Conservation (phyloP, 2,329 filamentous ascomycete genomes). For the Ceratocystis lukuohia region DNA sequence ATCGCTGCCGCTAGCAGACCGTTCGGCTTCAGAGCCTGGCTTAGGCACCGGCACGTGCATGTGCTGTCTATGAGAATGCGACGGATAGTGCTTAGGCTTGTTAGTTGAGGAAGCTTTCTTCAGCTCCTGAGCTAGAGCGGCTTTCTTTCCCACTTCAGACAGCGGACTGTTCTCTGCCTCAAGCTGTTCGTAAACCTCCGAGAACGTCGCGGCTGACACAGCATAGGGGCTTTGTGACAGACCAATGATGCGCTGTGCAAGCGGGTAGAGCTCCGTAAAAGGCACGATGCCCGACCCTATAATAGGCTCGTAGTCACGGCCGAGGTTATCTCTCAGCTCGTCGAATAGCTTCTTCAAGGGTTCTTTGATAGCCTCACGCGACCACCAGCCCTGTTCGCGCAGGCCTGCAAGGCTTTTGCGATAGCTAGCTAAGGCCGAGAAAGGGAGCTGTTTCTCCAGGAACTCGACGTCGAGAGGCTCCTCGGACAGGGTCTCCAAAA, state of each 20-base stretch:
- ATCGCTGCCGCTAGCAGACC: not conserved
- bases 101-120: conserved; percentile 1
- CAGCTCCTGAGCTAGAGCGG: not conserved
- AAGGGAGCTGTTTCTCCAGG: conserved; percentile 23
- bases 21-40: not conserved
- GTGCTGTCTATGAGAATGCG: conserved; percentile 10
- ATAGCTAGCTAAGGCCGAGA: conserved; percentile 14
- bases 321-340: conserved; percentile 15
- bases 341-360: conserved; percentile 18
- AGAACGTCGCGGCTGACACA: conserved; percentile 9
- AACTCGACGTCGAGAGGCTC: conserved; percentile 23
- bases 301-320: conserved; percentile 19
- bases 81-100: conserved; percentile 6
- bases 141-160: conserved; percentile 17
- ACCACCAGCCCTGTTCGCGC: conserved; percentile 17
- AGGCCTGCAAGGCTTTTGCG: conserved; percentile 1
- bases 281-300: conserved; percentile 25
- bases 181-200: conserved; percentile 10
- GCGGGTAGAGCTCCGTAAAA: conserved; percentile 17
- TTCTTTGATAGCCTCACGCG: conserved; percentile 17
- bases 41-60: conserved; percentile 12
- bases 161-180: conserved; percentile 10
- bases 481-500: conserved; percentile 9
- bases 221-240: conserved; percentile 15
- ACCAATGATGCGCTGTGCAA: conserved; percentile 16